Conservation (phyloP, 1,284 basidiomycete genomes). For the Trametes versicolor region DNA sequence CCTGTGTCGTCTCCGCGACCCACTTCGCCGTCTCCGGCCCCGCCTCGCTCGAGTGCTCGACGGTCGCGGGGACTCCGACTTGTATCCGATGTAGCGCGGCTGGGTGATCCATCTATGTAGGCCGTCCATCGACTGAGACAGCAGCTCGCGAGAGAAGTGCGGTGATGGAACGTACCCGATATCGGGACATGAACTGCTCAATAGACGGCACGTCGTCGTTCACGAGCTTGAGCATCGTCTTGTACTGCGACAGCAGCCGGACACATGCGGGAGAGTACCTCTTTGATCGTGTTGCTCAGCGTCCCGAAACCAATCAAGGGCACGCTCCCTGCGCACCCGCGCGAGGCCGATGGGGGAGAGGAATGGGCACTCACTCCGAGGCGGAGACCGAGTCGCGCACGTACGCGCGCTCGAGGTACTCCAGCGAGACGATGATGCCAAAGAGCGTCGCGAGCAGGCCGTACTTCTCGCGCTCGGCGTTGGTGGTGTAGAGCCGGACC, state of each 20-base stretch:
- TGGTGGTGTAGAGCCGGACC: slow-evolving; percentile 88
- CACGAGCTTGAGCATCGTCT: slow-evolving; percentile 95
- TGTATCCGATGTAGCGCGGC: slow-evolving; percentile 91
- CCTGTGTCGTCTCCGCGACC: slow-evolving; percentile 99
- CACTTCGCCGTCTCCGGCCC: slow-evolving; percentile 93
- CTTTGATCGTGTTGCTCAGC: slow-evolving; percentile 49
- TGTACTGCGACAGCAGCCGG: slow-evolving; percentile 92
- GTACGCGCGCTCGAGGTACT: slow-evolving; percentile 96
- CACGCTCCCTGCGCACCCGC: too few relatives aligned
- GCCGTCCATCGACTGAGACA: not conserved
- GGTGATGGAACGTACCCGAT: slow-evolving; percentile 64
- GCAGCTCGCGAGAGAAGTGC: not conserved
- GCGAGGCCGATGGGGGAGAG: not conserved
- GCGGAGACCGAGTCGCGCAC: slow-evolving; percentile 92
- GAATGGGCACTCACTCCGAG: slow-evolving; percentile 76
- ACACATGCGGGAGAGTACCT: slow-evolving; percentile 98
- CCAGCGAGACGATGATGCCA: slow-evolving; percentile 90
- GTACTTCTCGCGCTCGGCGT: slow-evolving; percentile 90
- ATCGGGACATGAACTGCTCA: slow-evolving; percentile 92
- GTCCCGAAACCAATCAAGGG: too few relatives aligned
- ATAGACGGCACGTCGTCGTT: slow-evolving; percentile 85
- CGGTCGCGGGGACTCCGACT: slow-evolving; percentile 96
- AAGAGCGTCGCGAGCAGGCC: slow-evolving; percentile 93
- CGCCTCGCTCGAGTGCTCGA: slow-evolving; percentile 89
- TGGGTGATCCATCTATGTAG: slow-evolving; percentile 88